Evolutionary conservation across 345 rosid genomes (phyloP), one percentile per base, ranked within the genome.

Genomic region (Gossypium ekmanianum): DNA sequence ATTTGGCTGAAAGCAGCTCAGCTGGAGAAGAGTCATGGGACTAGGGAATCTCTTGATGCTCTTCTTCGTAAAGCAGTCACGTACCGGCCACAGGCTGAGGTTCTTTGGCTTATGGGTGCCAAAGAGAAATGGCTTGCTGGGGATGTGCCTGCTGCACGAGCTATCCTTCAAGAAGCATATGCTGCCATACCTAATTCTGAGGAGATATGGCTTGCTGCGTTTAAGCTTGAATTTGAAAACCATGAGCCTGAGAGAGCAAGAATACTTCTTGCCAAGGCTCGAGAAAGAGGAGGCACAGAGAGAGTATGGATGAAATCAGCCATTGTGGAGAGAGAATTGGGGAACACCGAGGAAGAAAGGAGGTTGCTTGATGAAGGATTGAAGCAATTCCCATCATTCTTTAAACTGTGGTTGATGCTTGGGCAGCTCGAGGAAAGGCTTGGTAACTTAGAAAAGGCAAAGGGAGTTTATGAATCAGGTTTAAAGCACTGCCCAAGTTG

Each of bases 231-330:
- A 84, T 94, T 94, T 80, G 98, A 94, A 89, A 94, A 94, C 79
- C 85, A 88, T 62, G 98, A 94, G 84, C 97, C 97, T 9, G 97
- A 94, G 87, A 87, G 98, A 84, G 98, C 98, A 17, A 88, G 94
- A 83, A 90, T 90, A 86, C 87, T 92, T 79, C 97, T 92, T 34
- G 91, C 97, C 43, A 94, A 92, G 85, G 97, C 97, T 66, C 86
- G 97, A 78, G 98, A 94, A 80, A 90, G 92, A 75, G 98, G 97
- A 76, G 98, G 98, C 55, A 94, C 92, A 2, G 98, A 92, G 78
- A 94, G 97, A 78, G 97, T 92, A 26, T 94, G 98, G 98, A 92
- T 94, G 97, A 94, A 94, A 76, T 94, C 98, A 59, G 97, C 97
- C 55, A 90, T 92, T 72, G 98, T 94, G 10, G 98, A 92, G 86